These are phyloP conservation scores for Pichia sporocuriosa DNA, from an alignment of 805 yeast genomes.

Conservation along the genomic window DNA sequence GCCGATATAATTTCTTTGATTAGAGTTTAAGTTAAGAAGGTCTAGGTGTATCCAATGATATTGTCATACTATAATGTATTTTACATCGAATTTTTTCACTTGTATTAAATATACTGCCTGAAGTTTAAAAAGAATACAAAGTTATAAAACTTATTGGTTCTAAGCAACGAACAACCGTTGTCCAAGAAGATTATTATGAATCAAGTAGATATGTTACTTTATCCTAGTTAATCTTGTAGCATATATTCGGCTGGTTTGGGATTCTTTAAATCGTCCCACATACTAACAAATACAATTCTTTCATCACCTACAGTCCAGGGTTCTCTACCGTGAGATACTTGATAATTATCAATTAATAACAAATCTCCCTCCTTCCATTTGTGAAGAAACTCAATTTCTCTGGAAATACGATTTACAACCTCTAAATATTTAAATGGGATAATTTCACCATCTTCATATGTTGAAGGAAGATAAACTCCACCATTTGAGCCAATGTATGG, in stretches of 20 bases:
- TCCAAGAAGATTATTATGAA: too few relatives aligned
- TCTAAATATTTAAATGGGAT: slow-evolving; percentile 2
- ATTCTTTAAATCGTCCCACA: slow-evolving; percentile 2
- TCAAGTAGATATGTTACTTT: too few relatives aligned
- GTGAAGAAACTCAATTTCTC: slow-evolving; percentile 1
- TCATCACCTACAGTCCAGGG: slow-evolving; percentile 1
- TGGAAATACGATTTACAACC: not conserved
- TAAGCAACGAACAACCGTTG: too few relatives aligned
- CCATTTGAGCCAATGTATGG: not conserved
- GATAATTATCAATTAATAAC: slow-evolving; percentile 3
- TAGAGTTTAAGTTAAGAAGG: too few relatives aligned
- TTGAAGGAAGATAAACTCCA: slow-evolving; percentile 1
- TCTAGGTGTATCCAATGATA: too few relatives aligned
- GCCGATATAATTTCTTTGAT: too few relatives aligned
- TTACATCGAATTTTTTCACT: too few relatives aligned
- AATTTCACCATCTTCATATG: slow-evolving; percentile 3
- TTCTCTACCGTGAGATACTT: slow-evolving; percentile 4
- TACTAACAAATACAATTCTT: slow-evolving; percentile 2
- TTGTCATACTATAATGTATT: too few relatives aligned
- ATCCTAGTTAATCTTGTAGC: too few relatives aligned
- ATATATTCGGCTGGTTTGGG: not conserved
- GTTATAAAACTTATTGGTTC: too few relatives aligned
- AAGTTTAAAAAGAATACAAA: too few relatives aligned
- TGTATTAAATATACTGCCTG: too few relatives aligned
- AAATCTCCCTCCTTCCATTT: slow-evolving; percentile 4